Conservation (phyloP, 139 green algal species). For the Penium margaritaceum region DNA sequence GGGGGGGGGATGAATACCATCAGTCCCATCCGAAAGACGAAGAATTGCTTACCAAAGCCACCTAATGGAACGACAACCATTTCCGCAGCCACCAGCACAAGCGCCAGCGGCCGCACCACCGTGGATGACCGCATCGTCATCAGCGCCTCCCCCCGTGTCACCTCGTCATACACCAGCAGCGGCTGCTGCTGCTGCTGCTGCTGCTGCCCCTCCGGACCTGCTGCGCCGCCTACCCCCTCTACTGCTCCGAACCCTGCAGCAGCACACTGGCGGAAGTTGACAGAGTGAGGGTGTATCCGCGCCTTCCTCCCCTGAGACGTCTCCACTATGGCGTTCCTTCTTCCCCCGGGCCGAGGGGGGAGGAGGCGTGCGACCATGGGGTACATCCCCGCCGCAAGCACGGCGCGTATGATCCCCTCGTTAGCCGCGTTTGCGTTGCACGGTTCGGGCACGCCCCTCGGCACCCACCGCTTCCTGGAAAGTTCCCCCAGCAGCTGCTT, state of each 20-base stretch:
- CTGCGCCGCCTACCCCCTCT: too few species aligned
- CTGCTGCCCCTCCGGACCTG: too few species aligned
- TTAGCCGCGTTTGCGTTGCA: slow-evolving; percentile 38
- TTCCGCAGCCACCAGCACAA: slow-evolving; percentile 37
- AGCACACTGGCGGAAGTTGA: slow-evolving; percentile 40
- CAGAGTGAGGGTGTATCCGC: slow-evolving; percentile 40
- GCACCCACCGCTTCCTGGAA: slow-evolving; percentile 26
- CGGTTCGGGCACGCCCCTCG: not conserved
- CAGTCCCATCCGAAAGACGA: too few species aligned
- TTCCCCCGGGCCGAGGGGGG: not conserved
- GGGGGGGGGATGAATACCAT: too few species aligned
- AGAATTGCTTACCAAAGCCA: too few species aligned
- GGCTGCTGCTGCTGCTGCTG: too few species aligned
- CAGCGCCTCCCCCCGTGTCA: slow-evolving; percentile 25
- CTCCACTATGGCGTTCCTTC: slow-evolving; percentile 10
- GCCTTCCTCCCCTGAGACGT: slow-evolving; percentile 34
- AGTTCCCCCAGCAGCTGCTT: slow-evolving; percentile 28
- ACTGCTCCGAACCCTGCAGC: too few species aligned
- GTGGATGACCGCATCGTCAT: slow-evolving; percentile 34
- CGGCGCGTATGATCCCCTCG: slow-evolving; percentile 27
- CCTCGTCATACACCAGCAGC: slow-evolving; percentile 41
- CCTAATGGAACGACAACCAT: slow-evolving; percentile 35
- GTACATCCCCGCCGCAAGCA: slow-evolving; percentile 40
- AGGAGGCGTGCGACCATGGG: slow-evolving; percentile 37
- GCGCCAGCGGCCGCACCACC: slow-evolving; percentile 19